Evolutionary conservation across 306 rosid species (phyloP).

Genomic region (Sphenostylis stenocarpa): DNA sequence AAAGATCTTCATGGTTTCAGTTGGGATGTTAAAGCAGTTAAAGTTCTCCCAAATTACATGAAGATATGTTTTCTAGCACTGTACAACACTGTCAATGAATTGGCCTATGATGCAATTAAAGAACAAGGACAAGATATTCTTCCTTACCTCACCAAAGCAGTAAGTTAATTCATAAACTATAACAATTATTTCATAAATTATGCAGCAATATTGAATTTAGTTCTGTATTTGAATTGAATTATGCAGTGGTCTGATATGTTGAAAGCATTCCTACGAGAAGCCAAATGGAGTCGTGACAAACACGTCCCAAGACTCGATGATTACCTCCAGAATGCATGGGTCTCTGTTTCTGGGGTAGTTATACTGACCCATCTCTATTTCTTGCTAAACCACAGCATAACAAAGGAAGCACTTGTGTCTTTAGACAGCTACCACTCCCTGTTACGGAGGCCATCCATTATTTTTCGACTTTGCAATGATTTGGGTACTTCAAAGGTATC

Average conservation of each 20-base stretch:
- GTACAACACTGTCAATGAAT: conserved; percentile 59
- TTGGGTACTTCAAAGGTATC: conserved; percentile 44
- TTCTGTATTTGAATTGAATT: neutral
- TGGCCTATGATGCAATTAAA: conserved; percentile 44
- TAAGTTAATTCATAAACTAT: conserved; percentile 1
- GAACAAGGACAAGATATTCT: conserved; percentile 43
- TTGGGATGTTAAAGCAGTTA: conserved; percentile 53
- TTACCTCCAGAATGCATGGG: conserved; percentile 52
- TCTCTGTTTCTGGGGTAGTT: conserved; percentile 43
- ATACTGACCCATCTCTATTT: conserved; percentile 46
- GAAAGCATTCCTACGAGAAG: conserved; percentile 59
- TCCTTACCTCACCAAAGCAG: conserved; percentile 53
- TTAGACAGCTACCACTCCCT: conserved; percentile 36
- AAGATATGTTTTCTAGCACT: conserved; percentile 62
- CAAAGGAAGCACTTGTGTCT: conserved; percentile 41
- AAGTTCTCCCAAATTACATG: conserved; percentile 55
- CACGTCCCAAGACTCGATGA: conserved; percentile 42
- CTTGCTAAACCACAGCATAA: conserved; percentile 30
- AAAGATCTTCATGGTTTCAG: conserved; percentile 25
- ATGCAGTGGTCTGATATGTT: conserved; percentile 56
- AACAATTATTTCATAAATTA: neutral
- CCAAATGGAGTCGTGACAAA: conserved; percentile 44
- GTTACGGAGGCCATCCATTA: conserved; percentile 37
- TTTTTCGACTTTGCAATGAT: conserved; percentile 64
- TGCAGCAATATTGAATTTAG: neutral